Percentiles rank a stretch among this genome's conserved stretches.
phyloP scores from a whole-genome alignment of 23 red algal species.

The Rhodosorus marinus region DNA sequence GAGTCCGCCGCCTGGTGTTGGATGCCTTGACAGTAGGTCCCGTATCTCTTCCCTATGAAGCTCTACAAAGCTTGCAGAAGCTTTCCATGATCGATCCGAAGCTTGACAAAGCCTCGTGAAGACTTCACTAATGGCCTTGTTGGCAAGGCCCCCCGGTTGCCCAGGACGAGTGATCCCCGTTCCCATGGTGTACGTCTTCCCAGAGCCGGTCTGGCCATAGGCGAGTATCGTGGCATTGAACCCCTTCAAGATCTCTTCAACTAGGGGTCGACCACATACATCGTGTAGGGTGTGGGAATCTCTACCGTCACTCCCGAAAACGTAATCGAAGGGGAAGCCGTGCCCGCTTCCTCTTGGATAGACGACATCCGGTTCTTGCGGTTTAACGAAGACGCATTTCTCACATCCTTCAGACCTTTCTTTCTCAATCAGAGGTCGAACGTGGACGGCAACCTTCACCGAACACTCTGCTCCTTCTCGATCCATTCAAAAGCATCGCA shows the following conservation, averaged over 20 bases:
- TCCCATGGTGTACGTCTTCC: slow-evolving; percentile 96
- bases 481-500: too few species aligned
- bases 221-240: slow-evolving; percentile 77
- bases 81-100: slow-evolving; percentile 12
- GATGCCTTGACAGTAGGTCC: slow-evolving; percentile 43
- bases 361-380: not conserved
- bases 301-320: slow-evolving; percentile 3
- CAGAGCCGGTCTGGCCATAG: slow-evolving; percentile 87
- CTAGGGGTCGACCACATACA: slow-evolving; percentile 14
- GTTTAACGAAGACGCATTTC: not conserved
- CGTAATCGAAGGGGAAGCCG: not conserved
- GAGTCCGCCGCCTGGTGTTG: not conserved
- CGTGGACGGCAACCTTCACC: slow-evolving; percentile 1
- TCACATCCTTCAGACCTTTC: not conserved
- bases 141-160: slow-evolving; percentile 52
- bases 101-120: slow-evolving; percentile 11
- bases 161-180: slow-evolving; percentile 1
- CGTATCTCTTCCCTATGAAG: slow-evolving; percentile 87
- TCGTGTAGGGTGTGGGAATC: slow-evolving; percentile 1
- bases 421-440: slow-evolving; percentile 4
- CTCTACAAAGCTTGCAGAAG: slow-evolving; percentile 36
- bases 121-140: slow-evolving; percentile 45
- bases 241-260: slow-evolving; percentile 45
- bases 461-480: too few species aligned
- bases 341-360: not conserved